Base-by-base conservation (phyloP, 2,329 filamentous ascomycete genomes). In the Pleomassaria siparia region DNA sequence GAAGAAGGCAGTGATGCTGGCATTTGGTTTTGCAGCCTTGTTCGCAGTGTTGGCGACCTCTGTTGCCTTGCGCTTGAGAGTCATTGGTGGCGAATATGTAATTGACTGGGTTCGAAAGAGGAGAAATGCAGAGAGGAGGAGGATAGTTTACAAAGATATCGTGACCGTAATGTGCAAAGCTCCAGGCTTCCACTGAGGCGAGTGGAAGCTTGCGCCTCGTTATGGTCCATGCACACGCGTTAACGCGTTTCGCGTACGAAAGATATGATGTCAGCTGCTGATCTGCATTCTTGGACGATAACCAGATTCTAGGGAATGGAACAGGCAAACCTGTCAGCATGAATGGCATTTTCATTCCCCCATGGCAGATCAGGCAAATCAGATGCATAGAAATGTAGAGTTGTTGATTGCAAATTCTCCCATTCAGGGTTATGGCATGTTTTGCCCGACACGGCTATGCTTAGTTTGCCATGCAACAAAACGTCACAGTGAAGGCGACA, bases 1-100 rank as follows among this genome's bases (percentile, higher is more conserved):
- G 64, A 99, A 97, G 79, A 97, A 97, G 13, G 90, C 88, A 22
- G 86, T 91, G 65, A 99, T 95, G 74, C 80, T 91, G 53, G 79
- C 83, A 64, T 94, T 87, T 44, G 81, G 61, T 56, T 79, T 79
- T 29, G 76, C n/a, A n/a, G n/a, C 65, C 59, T 79, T 79, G 59
- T 79, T 79, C 26, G 72, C 71, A 15, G 74, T 72, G 11, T 74
- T 71, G 13, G 71, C 66, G 20, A 71, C 72, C 29, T 75, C 72
- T 44, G 69, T 70, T 26, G 76, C 75, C 64, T 79, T 79, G 49
- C 77, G 75, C 62, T 80, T 80, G 56, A 79, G 70, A 46, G 74
- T 74, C 76, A 78, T 78, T n/a, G 50, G 32, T 64, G 49, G 51
- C 44, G 32, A 45, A 43, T 24, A 18, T 42, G 32, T 35, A 51